Conservation (phyloP, 2,329 filamentous ascomycete species). For the Exophiala mesophila region DNA sequence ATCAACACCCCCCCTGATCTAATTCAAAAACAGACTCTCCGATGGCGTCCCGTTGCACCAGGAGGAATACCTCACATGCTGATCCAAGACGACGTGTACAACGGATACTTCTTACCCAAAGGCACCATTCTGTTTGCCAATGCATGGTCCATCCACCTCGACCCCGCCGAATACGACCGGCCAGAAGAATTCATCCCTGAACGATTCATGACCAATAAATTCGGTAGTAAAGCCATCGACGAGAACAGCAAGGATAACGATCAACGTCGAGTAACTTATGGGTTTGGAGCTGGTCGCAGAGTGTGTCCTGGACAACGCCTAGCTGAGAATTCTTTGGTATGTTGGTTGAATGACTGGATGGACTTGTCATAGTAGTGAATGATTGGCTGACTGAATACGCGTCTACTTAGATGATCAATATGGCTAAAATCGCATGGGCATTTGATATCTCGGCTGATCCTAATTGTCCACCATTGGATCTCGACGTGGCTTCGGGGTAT, state of each 20-base stretch:
- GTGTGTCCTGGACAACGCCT: conserved; percentile 30
- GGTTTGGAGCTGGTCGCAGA: conserved; percentile 52
- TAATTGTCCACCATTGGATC: conserved; percentile 35
- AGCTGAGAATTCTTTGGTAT: conserved; percentile 37
- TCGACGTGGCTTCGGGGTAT: conserved; percentile 34
- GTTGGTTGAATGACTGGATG: neutral
- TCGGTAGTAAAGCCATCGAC: conserved; percentile 32
- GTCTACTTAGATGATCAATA: conserved; percentile 44
- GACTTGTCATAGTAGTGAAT: neutral
- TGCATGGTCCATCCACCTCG: conserved; percentile 42
- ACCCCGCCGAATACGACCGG: conserved; percentile 36
- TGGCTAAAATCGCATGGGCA: conserved; percentile 43
- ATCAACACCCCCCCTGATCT: neutral
- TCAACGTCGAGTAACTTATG: conserved; percentile 42
- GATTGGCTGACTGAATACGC: no score
- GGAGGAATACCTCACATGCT: conserved; percentile 41
- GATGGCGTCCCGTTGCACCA: conserved; percentile 34
- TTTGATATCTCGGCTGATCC: conserved; percentile 11
- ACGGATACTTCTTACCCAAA: conserved; percentile 47
- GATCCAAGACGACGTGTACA: conserved; percentile 42
- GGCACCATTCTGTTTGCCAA: conserved; percentile 44
- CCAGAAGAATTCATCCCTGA: conserved; percentile 39
- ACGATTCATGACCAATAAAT: conserved; percentile 22
- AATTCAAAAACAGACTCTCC: conserved; percentile 30
- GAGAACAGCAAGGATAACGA: conserved; percentile 45